A percentile compares a stretch with the other conserved stretches of the same genome.
Conservation (phyloP, 2,329 filamentous ascomycete genomes). For the Colletotrichum sp. region DNA sequence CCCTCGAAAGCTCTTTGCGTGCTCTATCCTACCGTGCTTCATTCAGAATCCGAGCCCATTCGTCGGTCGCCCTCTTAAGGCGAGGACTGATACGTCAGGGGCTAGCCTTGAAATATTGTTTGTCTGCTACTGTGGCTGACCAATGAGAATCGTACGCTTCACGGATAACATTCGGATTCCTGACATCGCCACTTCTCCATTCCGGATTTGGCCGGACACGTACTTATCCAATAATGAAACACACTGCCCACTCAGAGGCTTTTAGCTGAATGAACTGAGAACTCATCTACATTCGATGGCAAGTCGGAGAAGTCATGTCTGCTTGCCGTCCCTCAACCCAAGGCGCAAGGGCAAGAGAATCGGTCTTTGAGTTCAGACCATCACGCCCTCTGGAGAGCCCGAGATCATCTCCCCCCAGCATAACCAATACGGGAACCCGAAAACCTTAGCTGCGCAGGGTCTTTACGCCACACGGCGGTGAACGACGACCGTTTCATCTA, state of each 20-base stretch:
- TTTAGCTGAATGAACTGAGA: not conserved
- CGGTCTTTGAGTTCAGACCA: not conserved
- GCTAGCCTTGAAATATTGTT: not conserved
- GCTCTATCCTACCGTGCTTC: accelerated
- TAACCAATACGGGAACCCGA: not conserved
- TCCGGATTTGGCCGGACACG: not conserved
- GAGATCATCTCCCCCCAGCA: not conserved
- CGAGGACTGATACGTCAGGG: not conserved
- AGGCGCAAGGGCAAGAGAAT: not conserved
- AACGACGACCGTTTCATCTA: not conserved
- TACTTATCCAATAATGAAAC: not conserved
- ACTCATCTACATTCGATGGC: not conserved
- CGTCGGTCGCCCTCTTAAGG: not conserved
- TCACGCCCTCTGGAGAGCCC: not conserved
- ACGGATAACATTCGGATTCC: not conserved
- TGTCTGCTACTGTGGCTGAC: accelerated
- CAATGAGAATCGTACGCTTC: not conserved
- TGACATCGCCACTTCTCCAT: not conserved
- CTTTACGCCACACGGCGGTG: not conserved
- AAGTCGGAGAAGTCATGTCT: not conserved
- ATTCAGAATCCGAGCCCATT: not conserved
- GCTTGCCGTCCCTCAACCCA: not conserved
- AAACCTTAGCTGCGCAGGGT: not conserved
- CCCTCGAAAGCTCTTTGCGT: accelerated
- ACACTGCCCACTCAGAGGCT: not conserved